Evolutionary conservation across 116 monocot species (phyloP).

Genomic region (Iris pallida): DNA sequence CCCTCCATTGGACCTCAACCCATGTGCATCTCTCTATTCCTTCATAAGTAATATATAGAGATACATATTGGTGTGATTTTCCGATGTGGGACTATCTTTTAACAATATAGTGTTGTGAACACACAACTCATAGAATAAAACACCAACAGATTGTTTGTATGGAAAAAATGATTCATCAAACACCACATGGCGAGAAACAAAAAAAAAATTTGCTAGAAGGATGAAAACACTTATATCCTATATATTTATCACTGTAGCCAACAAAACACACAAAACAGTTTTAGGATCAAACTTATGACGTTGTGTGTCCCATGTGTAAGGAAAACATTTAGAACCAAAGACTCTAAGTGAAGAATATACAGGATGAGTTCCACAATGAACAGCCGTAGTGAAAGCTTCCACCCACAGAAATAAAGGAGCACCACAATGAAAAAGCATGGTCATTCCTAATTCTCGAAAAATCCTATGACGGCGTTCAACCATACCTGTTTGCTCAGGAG

Average conservation of each 20-base stretch:
- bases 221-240: neutral
- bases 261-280: neutral
- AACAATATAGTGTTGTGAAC: too few species aligned
- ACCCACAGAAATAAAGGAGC: neutral
- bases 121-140: too few species aligned
- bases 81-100: too few species aligned
- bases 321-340: neutral
- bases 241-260: neutral
- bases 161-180: neutral
- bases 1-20: too few species aligned
- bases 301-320: neutral
- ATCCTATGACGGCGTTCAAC: too few species aligned
- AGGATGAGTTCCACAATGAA: neutral
- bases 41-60: too few species aligned
- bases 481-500: too few species aligned
- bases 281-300: neutral
- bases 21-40: too few species aligned
- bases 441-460: neutral
- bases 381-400: neutral
- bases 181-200: neutral
- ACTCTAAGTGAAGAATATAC: neutral
- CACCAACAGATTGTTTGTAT: too few species aligned
- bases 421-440: neutral
- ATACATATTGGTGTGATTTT: too few species aligned
- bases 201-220: neutral